Base-by-base conservation (phyloP, 352 stramenopile species). In the Phytophthora gonapodyides region DNA sequence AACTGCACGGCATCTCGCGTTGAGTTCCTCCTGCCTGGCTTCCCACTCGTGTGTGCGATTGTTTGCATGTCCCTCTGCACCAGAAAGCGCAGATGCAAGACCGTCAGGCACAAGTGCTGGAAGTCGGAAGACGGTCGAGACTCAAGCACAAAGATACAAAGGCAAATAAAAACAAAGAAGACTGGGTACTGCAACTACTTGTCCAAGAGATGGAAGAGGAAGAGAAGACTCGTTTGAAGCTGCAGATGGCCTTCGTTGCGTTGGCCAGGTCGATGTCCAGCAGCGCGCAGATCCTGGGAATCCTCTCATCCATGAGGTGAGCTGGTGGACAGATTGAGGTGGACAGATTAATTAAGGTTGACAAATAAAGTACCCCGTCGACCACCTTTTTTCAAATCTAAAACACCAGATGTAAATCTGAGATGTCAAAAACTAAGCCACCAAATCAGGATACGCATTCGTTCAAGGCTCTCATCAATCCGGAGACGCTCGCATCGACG, bases 91-190 rank as follows among this genome's bases (percentile, higher is more conserved):
- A 67, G 50, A 19, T 69, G 43, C 50, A 67, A 69, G 57, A 60
- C 35, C 61, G 34, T 51, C 27, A 62, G 51, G 49, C 31, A 66
- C 50, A 65, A 63, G 57, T 61, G 44, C 56, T 31, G 48, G 47
- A 61, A 55, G 34, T 66, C 45, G 63, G 61, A 71, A 66, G 63
- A 64, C 66, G 52, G 37, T 63, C 63, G 70, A 76, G 49, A 67
- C 44, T 64, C 62, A 64, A 73, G 68, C 57, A 56, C 60, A 72
- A 64, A 71, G 45, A 71, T 63, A 75, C 63, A 76, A 69, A 69
- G 31, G 57, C 62, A 75, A 76, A 70, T 76, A 69, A 70, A 75
- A 76, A 69, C 54, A 76, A 76, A 76, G 58, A 67, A 73, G 58
- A 61, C 44, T 70, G 57, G 67, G 57, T 65, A 59, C 63, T 72